Conservation (phyloP, 2,329 filamentous ascomycete species). For the Ophiostoma ips region DNA sequence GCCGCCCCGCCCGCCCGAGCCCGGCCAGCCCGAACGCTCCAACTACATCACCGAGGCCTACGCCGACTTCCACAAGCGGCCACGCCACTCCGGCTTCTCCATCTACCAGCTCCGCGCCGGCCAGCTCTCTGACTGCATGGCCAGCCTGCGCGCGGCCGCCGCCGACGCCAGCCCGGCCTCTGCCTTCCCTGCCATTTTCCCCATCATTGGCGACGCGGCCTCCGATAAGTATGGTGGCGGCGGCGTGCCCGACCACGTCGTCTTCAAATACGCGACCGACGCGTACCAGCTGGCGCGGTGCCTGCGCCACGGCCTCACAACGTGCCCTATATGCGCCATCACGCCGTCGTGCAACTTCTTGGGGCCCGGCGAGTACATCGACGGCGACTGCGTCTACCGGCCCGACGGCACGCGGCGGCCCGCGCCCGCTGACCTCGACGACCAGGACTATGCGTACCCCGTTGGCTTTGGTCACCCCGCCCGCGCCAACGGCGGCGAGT, state of each 20-base stretch:
- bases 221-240: too few relatives aligned
- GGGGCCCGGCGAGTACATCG: slow-evolving; percentile 2
- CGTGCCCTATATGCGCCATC: slow-evolving; percentile 9
- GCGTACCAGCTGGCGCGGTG: background rate
- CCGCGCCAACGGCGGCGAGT: background rate
- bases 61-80: background rate
- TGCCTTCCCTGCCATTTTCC: background rate
- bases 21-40: background rate
- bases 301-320: slow-evolving; percentile 4
- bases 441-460: background rate
- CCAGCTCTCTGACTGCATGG: background rate
- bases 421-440: background rate
- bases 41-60: slow-evolving; percentile 5
- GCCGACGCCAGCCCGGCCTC: background rate
- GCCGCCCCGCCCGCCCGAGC: too few relatives aligned
- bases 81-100: background rate
- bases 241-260: slow-evolving; percentile 4
- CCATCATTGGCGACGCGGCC: background rate
- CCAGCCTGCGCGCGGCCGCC: background rate
- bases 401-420: background rate
- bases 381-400: background rate
- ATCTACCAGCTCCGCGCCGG: background rate
- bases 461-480: background rate
- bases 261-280: slow-evolving; percentile 5
- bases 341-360: slow-evolving; percentile 4